Evolutionary conservation across 306 rosid species (phyloP), one percentile per base, ranked within the genome.

Genomic region (Vicia sativa): DNA sequence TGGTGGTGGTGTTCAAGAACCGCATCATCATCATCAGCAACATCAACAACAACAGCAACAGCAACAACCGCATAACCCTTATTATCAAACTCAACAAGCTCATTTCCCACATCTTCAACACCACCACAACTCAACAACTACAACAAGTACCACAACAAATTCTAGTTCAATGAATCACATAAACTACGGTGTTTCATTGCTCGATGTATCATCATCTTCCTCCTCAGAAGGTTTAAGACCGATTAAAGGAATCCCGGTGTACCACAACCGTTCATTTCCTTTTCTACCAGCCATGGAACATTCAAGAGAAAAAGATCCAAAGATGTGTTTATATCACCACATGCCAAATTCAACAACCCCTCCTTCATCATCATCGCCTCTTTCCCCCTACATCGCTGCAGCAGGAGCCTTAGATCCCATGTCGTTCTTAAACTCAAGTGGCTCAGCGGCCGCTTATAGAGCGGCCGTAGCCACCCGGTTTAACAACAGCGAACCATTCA

Each of bases 181-280:
- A 45, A 76, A 74, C 18, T 61, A 56, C 7, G 96, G 89, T 2
- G 79, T 79, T 70, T 86, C 92, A 0, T 67, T 67, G 34, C 85
- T 89, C 0, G 91, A 89, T 69, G 74, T 72, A 4, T 74, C 88
- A 7, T 46, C 87, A 0, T 79, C 76, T 0, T 73, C 87, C 11
- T 52, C 87, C n/a, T 52, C 87, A 0, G 84, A 78, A 34, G 80
- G 84, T 3, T 74, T 88, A 39, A 84, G 81, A 57, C 95, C 97
- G 4, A 89, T 92, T 56, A 92, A 89, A 63, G 97, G 97, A 79
- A 85, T 92, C 56, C 97, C 97, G 0, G 89, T 92, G 18, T 92
- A 89, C 65, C 95, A 82, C 83, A 85, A 78, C 85, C 97, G 95
- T 55, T 74, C 95, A 7, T 89, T 91, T 44, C 95, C 96, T 34